phyloP scores from a whole-genome alignment of 2,329 filamentous ascomycete species.

The Neofusicoccum cordaticola region DNA sequence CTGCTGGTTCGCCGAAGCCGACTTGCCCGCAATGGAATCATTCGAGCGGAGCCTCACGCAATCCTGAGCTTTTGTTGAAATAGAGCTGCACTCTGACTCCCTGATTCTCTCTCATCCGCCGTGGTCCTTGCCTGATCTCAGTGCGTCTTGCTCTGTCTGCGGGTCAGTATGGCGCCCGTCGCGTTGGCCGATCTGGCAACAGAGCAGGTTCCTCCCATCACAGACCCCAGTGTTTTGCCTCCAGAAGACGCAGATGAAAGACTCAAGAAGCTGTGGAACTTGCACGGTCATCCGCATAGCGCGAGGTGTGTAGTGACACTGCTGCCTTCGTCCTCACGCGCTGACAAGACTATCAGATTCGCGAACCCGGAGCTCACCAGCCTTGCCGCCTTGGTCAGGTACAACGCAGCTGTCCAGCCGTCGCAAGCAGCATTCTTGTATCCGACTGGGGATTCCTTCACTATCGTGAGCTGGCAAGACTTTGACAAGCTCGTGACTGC shows the following conservation, averaged over 20 bases:
- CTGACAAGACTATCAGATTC: slow-evolving; percentile 23
- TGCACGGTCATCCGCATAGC: slow-evolving; percentile 30
- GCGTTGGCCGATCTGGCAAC: neutral
- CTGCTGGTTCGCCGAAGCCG: neutral
- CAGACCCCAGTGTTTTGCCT: slow-evolving; percentile 26
- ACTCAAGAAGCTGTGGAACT: slow-evolving; percentile 29
- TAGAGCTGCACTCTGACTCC: neutral
- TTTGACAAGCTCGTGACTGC: slow-evolving; percentile 21
- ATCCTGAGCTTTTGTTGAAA: neutral
- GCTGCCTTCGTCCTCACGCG: neutral
- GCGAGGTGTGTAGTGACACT: neutral
- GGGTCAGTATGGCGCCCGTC: slow-evolving; percentile 1
- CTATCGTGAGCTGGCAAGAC: slow-evolving; percentile 26
- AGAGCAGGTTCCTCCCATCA: neutral
- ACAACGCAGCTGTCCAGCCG: slow-evolving; percentile 25
- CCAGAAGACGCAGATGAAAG: slow-evolving; percentile 24
- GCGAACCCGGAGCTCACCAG: slow-evolving; percentile 28
- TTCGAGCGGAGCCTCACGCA: neutral
- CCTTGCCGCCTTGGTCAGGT: slow-evolving; percentile 27
- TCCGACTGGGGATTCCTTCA: slow-evolving; percentile 20
- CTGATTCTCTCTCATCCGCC: too few species aligned
- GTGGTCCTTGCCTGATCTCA: too few species aligned
- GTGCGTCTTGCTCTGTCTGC: neutral
- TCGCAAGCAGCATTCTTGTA: slow-evolving; percentile 27
- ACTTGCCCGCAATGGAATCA: neutral